These are phyloP conservation scores for Vigna trinervia DNA, from an alignment of 306 rosid species.

Conservation along the genomic window DNA sequence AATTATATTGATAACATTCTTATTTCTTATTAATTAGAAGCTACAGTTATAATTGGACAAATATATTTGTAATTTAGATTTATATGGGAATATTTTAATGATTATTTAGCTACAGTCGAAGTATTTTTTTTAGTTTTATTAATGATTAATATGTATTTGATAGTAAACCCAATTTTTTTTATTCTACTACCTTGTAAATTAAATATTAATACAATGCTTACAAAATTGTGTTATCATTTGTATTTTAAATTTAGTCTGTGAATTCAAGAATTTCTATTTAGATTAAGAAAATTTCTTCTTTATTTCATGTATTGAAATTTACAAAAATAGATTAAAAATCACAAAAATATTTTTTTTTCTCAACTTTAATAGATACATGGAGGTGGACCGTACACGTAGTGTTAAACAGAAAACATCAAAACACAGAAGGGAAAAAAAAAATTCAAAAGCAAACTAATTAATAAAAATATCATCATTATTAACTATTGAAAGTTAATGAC, in stretches of 20 bases:
- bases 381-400: not conserved
- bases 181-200: not conserved
- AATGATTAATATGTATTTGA: too few species aligned
- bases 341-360: too few species aligned
- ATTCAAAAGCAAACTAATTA: not conserved
- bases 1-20: too few species aligned
- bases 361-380: not conserved
- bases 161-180: too few species aligned
- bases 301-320: not conserved
- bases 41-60: not conserved
- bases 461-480: not conserved
- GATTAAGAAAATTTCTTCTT: not conserved
- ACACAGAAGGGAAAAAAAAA: not conserved
- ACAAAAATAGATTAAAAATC: too few species aligned
- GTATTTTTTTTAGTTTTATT: too few species aligned
- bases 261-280: too few species aligned
- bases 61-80: too few species aligned
- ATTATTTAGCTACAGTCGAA: too few species aligned
- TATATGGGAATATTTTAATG: too few species aligned
- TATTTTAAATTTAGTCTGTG: too few species aligned
- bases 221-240: not conserved
- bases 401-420: slow-evolving; percentile 33
- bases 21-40: too few species aligned
- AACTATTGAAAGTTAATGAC: not conserved
- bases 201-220: not conserved